Evolutionary conservation across 1,284 basidiomycete species (phyloP).

Genomic region (Phellinidium pouzarii): DNA sequence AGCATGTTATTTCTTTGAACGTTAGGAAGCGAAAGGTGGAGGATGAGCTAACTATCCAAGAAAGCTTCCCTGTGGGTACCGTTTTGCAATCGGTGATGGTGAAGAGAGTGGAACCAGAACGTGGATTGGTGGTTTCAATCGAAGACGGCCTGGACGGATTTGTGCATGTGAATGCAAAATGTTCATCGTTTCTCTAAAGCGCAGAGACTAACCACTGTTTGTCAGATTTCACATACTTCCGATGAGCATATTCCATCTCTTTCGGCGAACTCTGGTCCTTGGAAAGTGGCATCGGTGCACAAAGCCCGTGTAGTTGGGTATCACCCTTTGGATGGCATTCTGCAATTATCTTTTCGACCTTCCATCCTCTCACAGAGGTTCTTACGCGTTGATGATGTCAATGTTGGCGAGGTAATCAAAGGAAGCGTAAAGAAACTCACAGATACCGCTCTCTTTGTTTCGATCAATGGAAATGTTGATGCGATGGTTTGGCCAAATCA

Average conservation of each 20-base stretch:
- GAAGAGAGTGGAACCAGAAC: conserved; percentile 68
- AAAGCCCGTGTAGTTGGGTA: conserved; percentile 87
- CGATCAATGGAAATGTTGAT: conserved; percentile 80
- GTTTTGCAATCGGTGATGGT: conserved; percentile 70
- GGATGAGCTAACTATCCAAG: conserved; percentile 36
- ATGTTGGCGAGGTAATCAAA: conserved; percentile 79
- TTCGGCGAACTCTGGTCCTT: conserved; percentile 64
- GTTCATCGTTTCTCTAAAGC: not conserved
- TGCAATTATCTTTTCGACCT: conserved; percentile 81
- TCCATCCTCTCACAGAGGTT: conserved; percentile 85
- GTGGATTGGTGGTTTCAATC: conserved; percentile 71
- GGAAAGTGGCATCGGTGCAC: conserved; percentile 76
- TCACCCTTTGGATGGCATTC: conserved; percentile 81
- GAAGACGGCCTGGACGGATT: conserved; percentile 68
- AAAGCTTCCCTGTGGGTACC: conserved; percentile 69
- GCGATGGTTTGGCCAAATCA: conserved; percentile 94
- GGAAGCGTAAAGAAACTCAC: conserved; percentile 81
- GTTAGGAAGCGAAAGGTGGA: conserved; percentile 32
- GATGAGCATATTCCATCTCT: conserved; percentile 85
- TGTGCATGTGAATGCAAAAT: conserved; percentile 62
- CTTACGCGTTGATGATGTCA: conserved; percentile 79
- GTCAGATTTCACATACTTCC: conserved; percentile 86
- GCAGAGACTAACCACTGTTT: not conserved
- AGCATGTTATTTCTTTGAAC: conserved; percentile 63
- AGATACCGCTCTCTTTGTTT: conserved; percentile 76